Evolutionary conservation across 768 basidiomycete species (phyloP).

Genomic region (Suillus luteus): DNA sequence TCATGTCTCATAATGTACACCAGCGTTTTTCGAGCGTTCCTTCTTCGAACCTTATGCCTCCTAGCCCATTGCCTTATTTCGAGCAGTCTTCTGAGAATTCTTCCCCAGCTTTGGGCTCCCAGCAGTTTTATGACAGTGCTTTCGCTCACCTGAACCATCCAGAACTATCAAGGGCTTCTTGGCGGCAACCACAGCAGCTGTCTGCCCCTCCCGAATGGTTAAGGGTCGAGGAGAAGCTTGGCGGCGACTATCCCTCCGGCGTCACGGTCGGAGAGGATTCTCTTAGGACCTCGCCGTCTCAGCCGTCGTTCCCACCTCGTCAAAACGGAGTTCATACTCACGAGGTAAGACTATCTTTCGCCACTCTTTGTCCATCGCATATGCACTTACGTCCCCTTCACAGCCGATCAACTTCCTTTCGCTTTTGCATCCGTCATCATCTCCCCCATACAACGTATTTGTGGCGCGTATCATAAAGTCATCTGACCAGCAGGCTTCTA

Average conservation of each 20-base stretch:
- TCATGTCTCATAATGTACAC: constrained; percentile 28
- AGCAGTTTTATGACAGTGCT: constrained; percentile 37
- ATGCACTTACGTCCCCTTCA: constrained; percentile 17
- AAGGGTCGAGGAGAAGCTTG: constrained; percentile 35
- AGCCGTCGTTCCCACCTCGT: constrained; percentile 26
- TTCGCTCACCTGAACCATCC: constrained; percentile 19
- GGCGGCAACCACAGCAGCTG: constrained; percentile 33
- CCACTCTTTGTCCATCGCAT: constrained; percentile 17
- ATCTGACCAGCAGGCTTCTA: constrained; percentile 88
- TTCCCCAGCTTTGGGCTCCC: constrained; percentile 38
- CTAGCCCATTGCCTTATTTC: constrained; percentile 43
- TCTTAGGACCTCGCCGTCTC: constrained; percentile 32
- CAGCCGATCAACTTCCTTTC: constrained; percentile 88
- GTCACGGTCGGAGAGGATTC: constrained; percentile 29
- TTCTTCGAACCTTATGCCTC: constrained; percentile 22
- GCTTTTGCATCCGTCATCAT: constrained; percentile 53
- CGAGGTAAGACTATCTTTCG: constrained; percentile 48
- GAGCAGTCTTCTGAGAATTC: constrained; percentile 54
- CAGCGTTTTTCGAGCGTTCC: constrained; percentile 31
- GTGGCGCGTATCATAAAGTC: constrained; percentile 86
- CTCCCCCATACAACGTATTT: constrained; percentile 81
- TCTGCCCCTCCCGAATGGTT: constrained; percentile 45
- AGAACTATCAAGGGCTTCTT: constrained; percentile 23
- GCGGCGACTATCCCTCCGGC: constrained; percentile 26
- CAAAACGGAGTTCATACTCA: constrained; percentile 37